Evolutionary conservation across 345 rosid species (phyloP), one percentile per base, ranked within the genome.

Genomic region (Pugionium cornutum): DNA sequence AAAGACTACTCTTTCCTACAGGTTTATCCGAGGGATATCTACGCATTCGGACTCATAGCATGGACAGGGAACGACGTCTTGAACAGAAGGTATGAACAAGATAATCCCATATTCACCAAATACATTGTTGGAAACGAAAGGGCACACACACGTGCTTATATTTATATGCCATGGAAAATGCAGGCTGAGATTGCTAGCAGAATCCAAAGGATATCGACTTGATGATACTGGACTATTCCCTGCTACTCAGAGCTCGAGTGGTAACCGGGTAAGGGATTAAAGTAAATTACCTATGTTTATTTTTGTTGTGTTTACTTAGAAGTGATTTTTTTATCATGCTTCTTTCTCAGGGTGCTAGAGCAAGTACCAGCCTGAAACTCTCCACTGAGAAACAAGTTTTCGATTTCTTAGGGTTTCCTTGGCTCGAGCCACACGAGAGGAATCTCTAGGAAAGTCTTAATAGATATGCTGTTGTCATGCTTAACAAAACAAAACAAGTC

Each of bases 51-150:
- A 72, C 81, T 94, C 61, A 76, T 94, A 80, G 87, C 95, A 4
- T 90, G 99, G 99, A 94, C 97, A 7, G 99, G 99, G 41, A 86
- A 89, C 80, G 97, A 90, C 33, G 95, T 89, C 40, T 66, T 94
- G 56, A 94, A 94, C 78, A 78, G 99, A 71, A 83, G 97, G 99
- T 85, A 82, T 33, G 46, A 46, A 52, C 4, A 58, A 3, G 7
- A 34, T 36, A 40, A 9, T 37, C 30, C 18, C 57, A 11, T 34
- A 34, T 55, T 25, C 26, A 31, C 32, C 10, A 57, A 37, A 47
- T 10, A 41, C 6, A 2, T 32, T 63, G 28, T 11, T 39, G 11
- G 36, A 47, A 64, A 11, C 37, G 0, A 10, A 53, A 28, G 3
- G 34, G 35, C 5, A 29, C n/a, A 36, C 3, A 41, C 2, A 28